Evolutionary conservation across 495 filamentous ascomycete genomes (phyloP).

Genomic region (Daldinia concentrica): DNA sequence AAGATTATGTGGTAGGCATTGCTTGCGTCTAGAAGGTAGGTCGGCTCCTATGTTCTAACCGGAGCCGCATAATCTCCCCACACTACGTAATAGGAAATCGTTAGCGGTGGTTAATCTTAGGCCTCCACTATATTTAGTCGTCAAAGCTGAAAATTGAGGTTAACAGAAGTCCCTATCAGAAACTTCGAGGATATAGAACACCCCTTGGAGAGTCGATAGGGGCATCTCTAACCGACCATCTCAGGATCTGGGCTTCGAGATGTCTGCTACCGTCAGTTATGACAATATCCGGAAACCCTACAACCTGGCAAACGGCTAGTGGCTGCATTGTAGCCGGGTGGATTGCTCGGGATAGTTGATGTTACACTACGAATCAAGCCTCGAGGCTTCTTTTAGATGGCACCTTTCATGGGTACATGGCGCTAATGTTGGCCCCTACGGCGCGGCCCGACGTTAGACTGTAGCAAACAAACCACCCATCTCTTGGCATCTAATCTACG

Average conservation of each 20-base stretch:
- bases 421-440: slow-evolving; percentile 26
- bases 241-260: slow-evolving; percentile 18
- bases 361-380: slow-evolving; percentile 21
- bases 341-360: slow-evolving; percentile 19
- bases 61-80: neutral
- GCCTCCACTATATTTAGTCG: neutral
- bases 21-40: neutral
- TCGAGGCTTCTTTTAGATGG: slow-evolving; percentile 13
- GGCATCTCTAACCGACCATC: slow-evolving; percentile 20
- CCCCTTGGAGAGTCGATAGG: slow-evolving; percentile 13
- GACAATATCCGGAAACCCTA: slow-evolving; percentile 9
- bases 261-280: slow-evolving; percentile 30
- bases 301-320: slow-evolving; percentile 21
- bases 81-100: neutral
- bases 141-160: slow-evolving; percentile 16
- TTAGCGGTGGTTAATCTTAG: neutral
- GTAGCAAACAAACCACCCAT: slow-evolving; percentile 34
- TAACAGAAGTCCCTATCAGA: neutral
- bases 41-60: neutral
- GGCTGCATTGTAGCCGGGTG: slow-evolving; percentile 15
- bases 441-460: slow-evolving; percentile 31
- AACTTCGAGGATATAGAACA: neutral
- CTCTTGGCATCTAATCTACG: slow-evolving; percentile 22
- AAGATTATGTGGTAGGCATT: slow-evolving; percentile 28
- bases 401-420: neutral